These are phyloP conservation scores for Globisporangium canariense DNA, from an alignment of 352 stramenopile genomes.

Conservation along the genomic window DNA sequence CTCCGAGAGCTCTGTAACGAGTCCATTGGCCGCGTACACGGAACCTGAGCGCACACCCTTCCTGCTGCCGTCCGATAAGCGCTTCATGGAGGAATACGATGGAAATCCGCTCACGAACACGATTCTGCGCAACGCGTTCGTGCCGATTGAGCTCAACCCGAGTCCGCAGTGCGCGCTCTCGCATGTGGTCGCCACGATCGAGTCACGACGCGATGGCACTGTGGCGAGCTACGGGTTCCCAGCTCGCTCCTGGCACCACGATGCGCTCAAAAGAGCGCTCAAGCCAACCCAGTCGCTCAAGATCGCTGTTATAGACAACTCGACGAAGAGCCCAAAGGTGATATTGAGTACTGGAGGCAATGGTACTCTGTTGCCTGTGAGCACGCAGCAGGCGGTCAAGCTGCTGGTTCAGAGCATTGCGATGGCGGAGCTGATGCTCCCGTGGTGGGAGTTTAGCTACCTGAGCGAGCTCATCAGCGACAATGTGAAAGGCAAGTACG, in stretches of 20 bases:
- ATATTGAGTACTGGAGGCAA: not conserved
- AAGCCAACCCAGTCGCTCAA: not conserved
- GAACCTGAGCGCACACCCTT: not conserved
- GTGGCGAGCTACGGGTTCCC: constrained; percentile 4
- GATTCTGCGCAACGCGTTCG: constrained; percentile 6
- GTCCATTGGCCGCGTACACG: not conserved
- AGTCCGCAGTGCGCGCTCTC: constrained; percentile 2
- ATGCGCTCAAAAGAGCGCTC: not conserved
- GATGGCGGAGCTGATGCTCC: constrained; percentile 1
- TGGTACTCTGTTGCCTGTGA: not conserved
- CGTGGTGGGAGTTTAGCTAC: constrained; percentile 6
- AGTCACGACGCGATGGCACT: not conserved
- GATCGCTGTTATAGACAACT: constrained; percentile 8
- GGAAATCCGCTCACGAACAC: not conserved
- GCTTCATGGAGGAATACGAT: not conserved
- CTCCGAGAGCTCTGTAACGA: not conserved
- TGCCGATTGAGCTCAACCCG: not conserved
- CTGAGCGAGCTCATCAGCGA: not conserved
- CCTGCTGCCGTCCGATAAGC: not conserved
- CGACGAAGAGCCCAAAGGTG: not conserved
- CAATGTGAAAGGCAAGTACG: not conserved
- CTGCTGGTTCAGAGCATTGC: constrained; percentile 5
- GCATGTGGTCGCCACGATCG: not conserved
- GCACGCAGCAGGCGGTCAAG: not conserved
- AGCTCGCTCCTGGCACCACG: constrained; percentile 1